Percentiles rank a stretch among this genome's conserved stretches.
Evolutionary conservation across 2,329 filamentous ascomycete genomes (phyloP).

Genomic region (Colletotrichum gigasporum): DNA sequence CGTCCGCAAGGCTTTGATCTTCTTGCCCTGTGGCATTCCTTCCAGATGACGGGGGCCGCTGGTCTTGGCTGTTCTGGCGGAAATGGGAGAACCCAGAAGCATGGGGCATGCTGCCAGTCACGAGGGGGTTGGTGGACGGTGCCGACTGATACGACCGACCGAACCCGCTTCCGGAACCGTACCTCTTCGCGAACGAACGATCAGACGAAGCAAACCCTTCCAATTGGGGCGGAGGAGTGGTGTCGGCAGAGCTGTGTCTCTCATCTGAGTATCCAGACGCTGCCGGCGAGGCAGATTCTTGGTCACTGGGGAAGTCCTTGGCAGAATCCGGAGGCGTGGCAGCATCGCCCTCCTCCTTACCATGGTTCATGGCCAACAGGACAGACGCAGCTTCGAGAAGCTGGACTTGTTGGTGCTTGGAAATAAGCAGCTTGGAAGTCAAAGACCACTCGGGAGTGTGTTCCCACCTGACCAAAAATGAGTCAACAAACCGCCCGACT

Average conservation of each 20-base stretch:
- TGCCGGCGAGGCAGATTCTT: constrained; percentile 80
- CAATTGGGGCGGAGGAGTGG: constrained; percentile 85
- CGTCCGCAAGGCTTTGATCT: constrained; percentile 87
- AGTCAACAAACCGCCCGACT: constrained; percentile 34
- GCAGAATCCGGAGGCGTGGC: constrained; percentile 72
- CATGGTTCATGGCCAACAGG: constrained; percentile 84
- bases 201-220: constrained; percentile 68
- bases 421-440: constrained; percentile 97
- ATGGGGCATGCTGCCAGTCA: constrained; percentile 61
- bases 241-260: constrained; percentile 86
- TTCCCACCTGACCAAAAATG: constrained; percentile 82
- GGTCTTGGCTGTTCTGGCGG: constrained; percentile 79
- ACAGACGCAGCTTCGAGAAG: constrained; percentile 97
- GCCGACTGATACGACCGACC: constrained; percentile 85
- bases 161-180: constrained; percentile 66
- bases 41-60: constrained; percentile 78
- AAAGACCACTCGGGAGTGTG: constrained; percentile 98
- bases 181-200: constrained; percentile 63
- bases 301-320: constrained; percentile 78
- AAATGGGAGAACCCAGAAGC: constrained; percentile 64
- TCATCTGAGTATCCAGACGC: constrained; percentile 84
- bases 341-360: constrained; percentile 55
- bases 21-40: constrained; percentile 80
- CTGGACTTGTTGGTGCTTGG: constrained; percentile 99
- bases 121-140: constrained; percentile 61